Percentiles rank a stretch among this genome's conserved stretches.
phyloP scores from a whole-genome alignment of 2,329 filamentous ascomycete genomes.

The Xylariaceae sp. region DNA sequence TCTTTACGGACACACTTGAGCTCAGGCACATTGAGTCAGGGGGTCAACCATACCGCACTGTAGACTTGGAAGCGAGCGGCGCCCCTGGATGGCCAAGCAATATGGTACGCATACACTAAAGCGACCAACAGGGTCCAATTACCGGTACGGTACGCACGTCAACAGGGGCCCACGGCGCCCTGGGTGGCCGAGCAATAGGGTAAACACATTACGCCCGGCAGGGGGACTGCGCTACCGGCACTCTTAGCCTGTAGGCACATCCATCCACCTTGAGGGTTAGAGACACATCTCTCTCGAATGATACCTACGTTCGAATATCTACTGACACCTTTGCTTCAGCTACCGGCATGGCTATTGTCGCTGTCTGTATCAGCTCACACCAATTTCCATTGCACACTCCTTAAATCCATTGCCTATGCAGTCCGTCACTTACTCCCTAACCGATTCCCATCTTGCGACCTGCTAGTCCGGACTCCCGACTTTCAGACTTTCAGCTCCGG shows the following conservation, averaged over 20 bases:
- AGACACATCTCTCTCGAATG: conserved; percentile 2
- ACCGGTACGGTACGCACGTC: too few relatives aligned
- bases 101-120: too few relatives aligned
- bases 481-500: conserved; percentile 10
- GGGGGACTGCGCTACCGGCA: conserved; percentile 2
- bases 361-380: not conserved
- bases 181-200: too few relatives aligned
- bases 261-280: conserved; percentile 18
- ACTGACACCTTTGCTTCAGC: not conserved
- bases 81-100: too few relatives aligned
- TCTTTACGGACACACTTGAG: too few relatives aligned
- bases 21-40: too few relatives aligned
- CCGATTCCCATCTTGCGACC: not conserved
- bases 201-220: not conserved
- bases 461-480: conserved; percentile 2
- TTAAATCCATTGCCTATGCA: conserved; percentile 11
- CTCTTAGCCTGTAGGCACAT: too few relatives aligned
- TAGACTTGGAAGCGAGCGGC: too few relatives aligned
- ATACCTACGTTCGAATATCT: not conserved
- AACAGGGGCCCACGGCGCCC: too few relatives aligned
- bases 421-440: not conserved
- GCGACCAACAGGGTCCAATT: too few relatives aligned
- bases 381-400: conserved; percentile 2
- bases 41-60: too few relatives aligned
- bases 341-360: conserved; percentile 7